phyloP scores from a whole-genome alignment of 371 early-diverging fungal genomes.

The Nematocida sp. region DNA sequence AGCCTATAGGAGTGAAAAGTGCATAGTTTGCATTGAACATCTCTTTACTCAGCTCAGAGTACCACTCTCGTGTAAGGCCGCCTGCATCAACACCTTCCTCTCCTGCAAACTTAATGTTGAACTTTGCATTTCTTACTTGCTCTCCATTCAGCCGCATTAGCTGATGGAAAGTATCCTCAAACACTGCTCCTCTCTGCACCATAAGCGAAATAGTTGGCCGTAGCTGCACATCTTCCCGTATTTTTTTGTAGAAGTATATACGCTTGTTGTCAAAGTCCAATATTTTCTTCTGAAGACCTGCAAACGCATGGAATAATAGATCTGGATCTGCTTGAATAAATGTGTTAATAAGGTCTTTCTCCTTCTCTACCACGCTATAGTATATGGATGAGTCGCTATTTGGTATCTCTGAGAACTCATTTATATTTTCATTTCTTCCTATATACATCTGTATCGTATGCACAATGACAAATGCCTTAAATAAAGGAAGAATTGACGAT shows the following conservation, averaged over 20 bases:
- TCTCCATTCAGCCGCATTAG: slow-evolving; percentile 53
- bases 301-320: slow-evolving; percentile 48
- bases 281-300: slow-evolving; percentile 40
- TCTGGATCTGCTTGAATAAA: slow-evolving; percentile 53
- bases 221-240: slow-evolving; percentile 3
- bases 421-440: slow-evolving; percentile 29
- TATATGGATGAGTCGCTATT: slow-evolving; percentile 1
- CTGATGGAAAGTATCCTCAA: slow-evolving; percentile 61
- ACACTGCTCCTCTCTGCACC: slow-evolving; percentile 51
- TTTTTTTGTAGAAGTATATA: slow-evolving; percentile 54
- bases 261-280: slow-evolving; percentile 59
- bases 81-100: slow-evolving; percentile 98
- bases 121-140: slow-evolving; percentile 72
- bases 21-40: slow-evolving; percentile 97
- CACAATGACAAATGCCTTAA: slow-evolving; percentile 39
- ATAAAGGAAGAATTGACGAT: slow-evolving; percentile 16
- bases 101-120: slow-evolving; percentile 85
- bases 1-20: slow-evolving; percentile 87
- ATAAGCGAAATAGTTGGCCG: slow-evolving; percentile 9
- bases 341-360: slow-evolving; percentile 47
- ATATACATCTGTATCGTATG: slow-evolving; percentile 25
- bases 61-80: slow-evolving; percentile 96
- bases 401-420: background rate
- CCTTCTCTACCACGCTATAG: slow-evolving; percentile 11
- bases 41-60: slow-evolving; percentile 84